phyloP scores from a whole-genome alignment of 148 eudicot species.

The Arbutus unedo region DNA sequence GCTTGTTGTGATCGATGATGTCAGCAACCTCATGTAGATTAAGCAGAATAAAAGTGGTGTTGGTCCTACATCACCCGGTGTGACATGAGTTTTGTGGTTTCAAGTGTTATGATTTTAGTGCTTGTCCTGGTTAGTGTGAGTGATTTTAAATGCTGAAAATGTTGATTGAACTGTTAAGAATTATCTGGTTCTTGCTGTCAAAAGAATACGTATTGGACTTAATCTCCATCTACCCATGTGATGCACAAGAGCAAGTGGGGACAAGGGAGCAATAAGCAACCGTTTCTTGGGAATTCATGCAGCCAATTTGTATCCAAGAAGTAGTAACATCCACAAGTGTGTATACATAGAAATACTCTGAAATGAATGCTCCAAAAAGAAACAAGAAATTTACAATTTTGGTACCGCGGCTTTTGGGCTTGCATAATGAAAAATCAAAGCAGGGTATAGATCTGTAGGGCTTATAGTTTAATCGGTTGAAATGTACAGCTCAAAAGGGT shows the following conservation, averaged over 20 bases:
- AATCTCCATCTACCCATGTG: neutral
- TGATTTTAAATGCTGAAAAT: neutral
- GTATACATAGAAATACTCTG: neutral
- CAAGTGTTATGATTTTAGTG: neutral
- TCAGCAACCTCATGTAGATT: neutral
- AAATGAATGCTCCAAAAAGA: neutral
- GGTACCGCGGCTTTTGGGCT: neutral
- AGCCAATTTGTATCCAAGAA: neutral
- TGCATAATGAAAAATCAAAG: neutral
- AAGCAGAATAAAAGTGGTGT: neutral
- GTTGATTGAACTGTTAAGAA: neutral
- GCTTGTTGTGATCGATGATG: slow-evolving; percentile 7
- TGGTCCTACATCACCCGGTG: neutral
- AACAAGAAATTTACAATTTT: neutral
- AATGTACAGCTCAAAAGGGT: no score
- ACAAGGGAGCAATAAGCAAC: neutral
- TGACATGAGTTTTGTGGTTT: neutral
- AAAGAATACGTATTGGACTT: neutral
- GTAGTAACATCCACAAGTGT: neutral
- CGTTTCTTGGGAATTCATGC: neutral
- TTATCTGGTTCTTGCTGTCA: neutral
- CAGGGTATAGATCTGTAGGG: no score
- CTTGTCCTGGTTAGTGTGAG: slow-evolving; percentile 3
- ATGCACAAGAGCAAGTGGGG: neutral
- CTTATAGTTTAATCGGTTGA: no score